These are phyloP conservation scores for Neofusicoccum laricinum DNA, from an alignment of 2,329 filamentous ascomycete genomes.

Conservation along the genomic window DNA sequence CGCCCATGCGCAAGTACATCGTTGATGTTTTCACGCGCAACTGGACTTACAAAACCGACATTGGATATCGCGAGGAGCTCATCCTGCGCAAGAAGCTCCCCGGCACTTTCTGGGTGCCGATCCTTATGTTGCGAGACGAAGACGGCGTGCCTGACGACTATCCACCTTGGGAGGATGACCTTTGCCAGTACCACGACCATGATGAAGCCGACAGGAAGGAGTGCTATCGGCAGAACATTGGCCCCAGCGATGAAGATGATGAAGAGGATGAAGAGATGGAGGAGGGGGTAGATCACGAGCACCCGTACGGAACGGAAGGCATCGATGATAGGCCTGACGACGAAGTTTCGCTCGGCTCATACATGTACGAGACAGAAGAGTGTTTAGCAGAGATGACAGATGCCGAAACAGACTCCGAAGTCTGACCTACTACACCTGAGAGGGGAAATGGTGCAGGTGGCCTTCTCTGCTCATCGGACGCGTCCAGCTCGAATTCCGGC, in stretches of 20 bases:
- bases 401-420: too few species aligned
- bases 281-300: neutral
- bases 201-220: neutral
- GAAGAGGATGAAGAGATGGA: neutral
- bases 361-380: too few species aligned
- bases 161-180: neutral
- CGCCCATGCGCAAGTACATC: neutral
- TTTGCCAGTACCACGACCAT: slow-evolving; percentile 4
- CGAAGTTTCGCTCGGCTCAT: too few species aligned
- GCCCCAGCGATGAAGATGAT: neutral
- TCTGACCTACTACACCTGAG: too few species aligned
- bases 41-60: neutral
- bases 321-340: neutral
- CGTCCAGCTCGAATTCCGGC: too few species aligned
- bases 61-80: neutral
- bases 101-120: neutral
- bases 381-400: too few species aligned
- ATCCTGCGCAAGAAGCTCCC: neutral
- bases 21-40: slow-evolving; percentile 1
- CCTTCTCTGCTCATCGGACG: too few species aligned
- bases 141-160: neutral
- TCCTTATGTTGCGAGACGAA: neutral
- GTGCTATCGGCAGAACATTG: slow-evolving; percentile 5
- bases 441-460: too few species aligned
- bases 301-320: neutral